Evolutionary conservation across 1,284 basidiomycete genomes (phyloP).

Genomic region (Ceraceosorus bombacis): DNA sequence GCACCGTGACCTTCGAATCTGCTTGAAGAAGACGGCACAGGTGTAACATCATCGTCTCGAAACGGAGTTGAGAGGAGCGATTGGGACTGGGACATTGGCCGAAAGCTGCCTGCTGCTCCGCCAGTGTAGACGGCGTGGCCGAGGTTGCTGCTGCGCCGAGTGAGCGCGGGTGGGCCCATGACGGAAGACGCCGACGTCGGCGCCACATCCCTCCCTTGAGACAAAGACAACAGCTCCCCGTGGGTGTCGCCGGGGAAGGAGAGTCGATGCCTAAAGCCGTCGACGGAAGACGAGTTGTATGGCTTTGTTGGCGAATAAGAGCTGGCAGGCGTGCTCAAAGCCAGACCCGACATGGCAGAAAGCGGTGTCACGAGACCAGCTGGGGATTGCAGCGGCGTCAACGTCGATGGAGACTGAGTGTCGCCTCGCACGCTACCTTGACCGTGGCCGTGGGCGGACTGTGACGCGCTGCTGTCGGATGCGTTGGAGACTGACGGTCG

Average conservation of each 20-base stretch:
- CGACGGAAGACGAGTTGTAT: background rate
- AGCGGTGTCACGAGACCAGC: background rate
- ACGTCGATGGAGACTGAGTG: background rate
- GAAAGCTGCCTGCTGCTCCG: background rate
- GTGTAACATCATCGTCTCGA: conserved; percentile 21
- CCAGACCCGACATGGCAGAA: background rate
- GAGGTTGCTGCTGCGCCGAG: background rate
- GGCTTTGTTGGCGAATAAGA: background rate
- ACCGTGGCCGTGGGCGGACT: background rate
- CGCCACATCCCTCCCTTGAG: background rate
- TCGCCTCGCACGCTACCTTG: background rate
- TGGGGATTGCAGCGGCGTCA: background rate
- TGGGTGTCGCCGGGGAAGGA: background rate
- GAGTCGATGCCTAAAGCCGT: background rate
- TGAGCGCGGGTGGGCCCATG: conserved; percentile 1
- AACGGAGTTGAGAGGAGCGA: no score
- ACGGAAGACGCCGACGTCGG: background rate
- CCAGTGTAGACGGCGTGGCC: background rate
- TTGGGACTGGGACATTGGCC: no score
- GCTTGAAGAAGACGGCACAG: conserved; percentile 27
- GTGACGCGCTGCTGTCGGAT: background rate
- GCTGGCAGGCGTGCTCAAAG: background rate
- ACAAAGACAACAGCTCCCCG: background rate
- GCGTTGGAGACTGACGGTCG: background rate
- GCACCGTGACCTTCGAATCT: conserved; percentile 21